Percentiles rank a stretch among this genome's conserved stretches.
These are phyloP conservation scores for Excoecaria cochinchinensis DNA, from an alignment of 345 rosid genomes.

Conservation along the genomic window DNA sequence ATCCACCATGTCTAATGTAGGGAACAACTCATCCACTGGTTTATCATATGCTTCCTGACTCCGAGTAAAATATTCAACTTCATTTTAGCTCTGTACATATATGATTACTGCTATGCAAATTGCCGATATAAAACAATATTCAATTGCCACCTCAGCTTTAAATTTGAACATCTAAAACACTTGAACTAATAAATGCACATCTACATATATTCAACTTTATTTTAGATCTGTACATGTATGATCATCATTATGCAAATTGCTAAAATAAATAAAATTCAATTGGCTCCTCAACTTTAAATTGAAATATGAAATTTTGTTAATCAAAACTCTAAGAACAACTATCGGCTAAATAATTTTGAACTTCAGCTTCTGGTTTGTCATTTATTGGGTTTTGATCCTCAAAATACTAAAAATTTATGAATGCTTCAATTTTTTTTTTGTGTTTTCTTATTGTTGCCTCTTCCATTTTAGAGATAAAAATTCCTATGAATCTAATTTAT, in stretches of 20 bases:
- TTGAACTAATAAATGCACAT: constrained; percentile 20
- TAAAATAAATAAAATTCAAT: too few relatives aligned
- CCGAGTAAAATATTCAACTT: constrained; percentile 42
- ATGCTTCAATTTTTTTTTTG: too few relatives aligned
- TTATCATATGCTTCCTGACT: constrained; percentile 73
- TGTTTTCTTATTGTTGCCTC: too few relatives aligned
- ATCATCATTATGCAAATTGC: background rate
- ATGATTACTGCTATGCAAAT: background rate
- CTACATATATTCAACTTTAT: constrained; percentile 29
- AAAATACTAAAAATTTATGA: background rate
- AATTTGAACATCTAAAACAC: background rate
- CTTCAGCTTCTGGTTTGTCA: background rate
- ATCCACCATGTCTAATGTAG: constrained; percentile 58
- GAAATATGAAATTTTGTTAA: background rate
- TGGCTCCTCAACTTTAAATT: too few relatives aligned
- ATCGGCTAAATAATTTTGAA: background rate
- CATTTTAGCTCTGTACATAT: background rate
- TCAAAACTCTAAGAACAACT: background rate
- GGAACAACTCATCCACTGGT: constrained; percentile 62
- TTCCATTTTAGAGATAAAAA: background rate
- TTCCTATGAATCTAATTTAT: background rate
- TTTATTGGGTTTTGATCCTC: background rate
- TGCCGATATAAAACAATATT: background rate
- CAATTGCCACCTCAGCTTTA: background rate
- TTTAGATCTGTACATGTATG: background rate